Base-by-base conservation (phyloP, 2,329 filamentous ascomycete genomes). In the Pseudocercospora macadamiae region DNA sequence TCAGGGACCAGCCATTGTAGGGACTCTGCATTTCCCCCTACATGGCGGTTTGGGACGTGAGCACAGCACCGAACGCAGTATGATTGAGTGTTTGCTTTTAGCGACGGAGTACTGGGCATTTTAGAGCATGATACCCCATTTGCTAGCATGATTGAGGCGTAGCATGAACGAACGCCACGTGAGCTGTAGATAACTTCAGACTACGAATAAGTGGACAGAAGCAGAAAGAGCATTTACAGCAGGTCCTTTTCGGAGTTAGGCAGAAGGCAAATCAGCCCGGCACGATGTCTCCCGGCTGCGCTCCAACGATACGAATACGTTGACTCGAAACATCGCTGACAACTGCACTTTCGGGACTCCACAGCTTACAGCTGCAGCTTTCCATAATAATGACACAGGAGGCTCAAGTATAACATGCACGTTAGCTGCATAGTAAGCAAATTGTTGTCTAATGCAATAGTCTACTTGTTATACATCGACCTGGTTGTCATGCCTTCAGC, bases 1-100 rank as follows among this genome's bases (percentile, higher is more conserved):
- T 73, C 48, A 58, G 59, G 14, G 66, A 69, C 37, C 42, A 59
- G 37, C 53, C 63, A 54, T 28, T 65, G 26, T 65, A 39, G 23
- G 39, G 23, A 16, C 16, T 18, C 23, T 47, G 9, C 3, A 26
- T 23, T 7, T n/a, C n/a, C n/a, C n/a, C n/a, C n/a, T n/a, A n/a
- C n/a, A n/a, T 10, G 36, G 21, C 21, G 1, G 18, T 21, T 10
- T 21, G 23, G 18, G 37, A 42, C 18, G 18, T 4, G 19, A 16
- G 12, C 23, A 4, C 23, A n/a, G n/a, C 42, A 5, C 16, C 18
- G 2, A 4, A 42, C 9, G 8, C 18, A 19, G 8, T 21, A 19
- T 19, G 16, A 14, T 9, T 36, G 9, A 3, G 5, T 45, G n/a
- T 47, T 47, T 9, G 25, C 39, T 4, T 21, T 42, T 42, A 42